phyloP scores from a whole-genome alignment of 768 basidiomycete species.

The Kockovaella imperatae region DNA sequence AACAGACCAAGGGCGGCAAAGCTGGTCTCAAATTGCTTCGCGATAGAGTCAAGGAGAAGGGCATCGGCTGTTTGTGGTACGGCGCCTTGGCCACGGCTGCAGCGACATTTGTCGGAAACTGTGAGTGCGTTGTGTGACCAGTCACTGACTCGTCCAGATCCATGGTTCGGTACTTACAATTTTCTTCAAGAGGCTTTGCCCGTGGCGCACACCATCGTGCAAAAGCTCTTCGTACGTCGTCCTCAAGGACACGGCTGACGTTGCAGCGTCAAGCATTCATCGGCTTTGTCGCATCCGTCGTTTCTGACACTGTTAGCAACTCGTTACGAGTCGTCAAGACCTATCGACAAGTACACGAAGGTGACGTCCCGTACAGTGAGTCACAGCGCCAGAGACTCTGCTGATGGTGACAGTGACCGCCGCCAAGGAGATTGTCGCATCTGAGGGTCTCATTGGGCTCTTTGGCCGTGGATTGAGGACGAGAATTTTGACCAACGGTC shows the following conservation, averaged over 20 bases:
- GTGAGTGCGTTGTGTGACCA: slow-evolving; percentile 21
- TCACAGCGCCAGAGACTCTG: not conserved
- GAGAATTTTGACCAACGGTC: slow-evolving; percentile 76
- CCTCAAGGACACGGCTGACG: not conserved
- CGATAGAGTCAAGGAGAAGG: slow-evolving; percentile 62
- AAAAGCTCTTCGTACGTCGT: slow-evolving; percentile 52
- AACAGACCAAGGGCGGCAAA: slow-evolving; percentile 76
- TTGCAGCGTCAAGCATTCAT: slow-evolving; percentile 70
- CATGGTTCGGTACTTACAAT: slow-evolving; percentile 57
- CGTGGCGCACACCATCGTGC: slow-evolving; percentile 49
- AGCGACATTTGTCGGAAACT: slow-evolving; percentile 88
- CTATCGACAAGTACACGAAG: slow-evolving; percentile 82
- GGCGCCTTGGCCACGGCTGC: slow-evolving; percentile 86
- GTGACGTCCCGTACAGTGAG: slow-evolving; percentile 63
- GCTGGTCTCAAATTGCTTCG: slow-evolving; percentile 60
- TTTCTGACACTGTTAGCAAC: slow-evolving; percentile 80
- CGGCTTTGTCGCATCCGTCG: slow-evolving; percentile 76
- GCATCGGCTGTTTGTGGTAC: slow-evolving; percentile 74
- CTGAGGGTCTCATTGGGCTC: slow-evolving; percentile 69
- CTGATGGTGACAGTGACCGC: slow-evolving; percentile 50
- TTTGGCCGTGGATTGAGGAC: slow-evolving; percentile 87
- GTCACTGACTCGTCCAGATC: slow-evolving; percentile 27
- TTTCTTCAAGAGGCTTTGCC: slow-evolving; percentile 63
- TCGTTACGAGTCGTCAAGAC: slow-evolving; percentile 90
- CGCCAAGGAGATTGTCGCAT: slow-evolving; percentile 63